These are phyloP conservation scores for Myriosclerotinia scirpicola DNA, from an alignment of 2,329 filamentous ascomycete genomes.

Conservation along the genomic window DNA sequence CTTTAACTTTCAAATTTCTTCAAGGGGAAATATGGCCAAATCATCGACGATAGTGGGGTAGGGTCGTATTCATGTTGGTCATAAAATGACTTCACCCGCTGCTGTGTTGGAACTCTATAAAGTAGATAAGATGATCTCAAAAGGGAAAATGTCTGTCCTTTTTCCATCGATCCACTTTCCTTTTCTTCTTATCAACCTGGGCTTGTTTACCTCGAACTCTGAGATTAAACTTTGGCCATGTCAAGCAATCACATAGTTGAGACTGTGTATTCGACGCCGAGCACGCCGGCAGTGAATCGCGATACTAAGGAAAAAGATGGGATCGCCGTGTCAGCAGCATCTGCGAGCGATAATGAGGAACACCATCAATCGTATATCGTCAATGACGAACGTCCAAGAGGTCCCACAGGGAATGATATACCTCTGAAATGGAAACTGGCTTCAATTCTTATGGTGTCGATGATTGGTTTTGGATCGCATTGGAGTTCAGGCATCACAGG, in stretches of 20 bases:
- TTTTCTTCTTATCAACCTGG: not conserved
- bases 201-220: not conserved
- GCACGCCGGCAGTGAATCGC: not conserved
- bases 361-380: not conserved
- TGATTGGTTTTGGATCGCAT: slow-evolving; percentile 59
- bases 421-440: slow-evolving; percentile 41
- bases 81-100: not conserved
- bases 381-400: not conserved
- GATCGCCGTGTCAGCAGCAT: slow-evolving; percentile 4
- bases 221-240: slow-evolving; percentile 2
- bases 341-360: slow-evolving; percentile 2
- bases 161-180: not conserved
- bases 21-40: not conserved
- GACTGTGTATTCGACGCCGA: not conserved
- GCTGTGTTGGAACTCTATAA: not conserved
- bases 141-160: not conserved
- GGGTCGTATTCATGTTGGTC: slow-evolving; percentile 8
- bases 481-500: slow-evolving; percentile 62
- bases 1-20: not conserved
- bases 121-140: not conserved
- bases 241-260: not conserved
- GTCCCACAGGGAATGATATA: slow-evolving; percentile 23
- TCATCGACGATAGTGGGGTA: not conserved
- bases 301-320: slow-evolving; percentile 5
- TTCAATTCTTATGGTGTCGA: slow-evolving; percentile 51